Evolutionary conservation across 2,329 filamentous ascomycete species (phyloP), one percentile per base, ranked within the genome.

Genomic region (Penicillium sp.): DNA sequence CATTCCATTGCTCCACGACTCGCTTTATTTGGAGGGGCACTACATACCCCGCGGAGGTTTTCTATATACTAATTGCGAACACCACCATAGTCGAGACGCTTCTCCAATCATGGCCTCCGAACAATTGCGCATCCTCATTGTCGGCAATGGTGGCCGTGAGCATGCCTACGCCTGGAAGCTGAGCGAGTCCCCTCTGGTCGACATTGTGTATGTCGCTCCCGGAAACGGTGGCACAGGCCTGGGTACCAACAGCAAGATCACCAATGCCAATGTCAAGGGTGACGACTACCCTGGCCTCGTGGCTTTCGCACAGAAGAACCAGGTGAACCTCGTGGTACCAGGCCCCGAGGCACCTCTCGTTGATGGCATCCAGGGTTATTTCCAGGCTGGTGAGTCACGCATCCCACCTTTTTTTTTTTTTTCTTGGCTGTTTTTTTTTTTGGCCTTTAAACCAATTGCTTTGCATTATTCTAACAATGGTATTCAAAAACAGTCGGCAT

Each of bases 81-180:
- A 56, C 45, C 34, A 43, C 50, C 38, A 53, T 40, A 67, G 64
- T 67, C 64, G 60, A 67, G 64, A 65, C 57, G 54, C 59, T 60
- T 62, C 65, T 58, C 39, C 45, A 55, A 67, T 48, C 50, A 77
- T 77, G 75, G 68, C 73, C 54, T 72, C 74, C 64, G 77, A 79
- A 70, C 72, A 72, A 63, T 81, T 91, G 62, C 84, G 87, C 66
- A 82, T 97, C 66, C 87, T 97, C 62, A 86, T 97, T 62, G 87
- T 97, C 64, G 93, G 94, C 70, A 96, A 93, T 72, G 94, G 94
- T 65, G 94, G 93, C 67, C 87, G 94, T 68, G 94, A 99, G 78
- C 92, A 97, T 77, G 91, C 92, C 46, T 84, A 97, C 61, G 92
- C 92, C 41, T 97, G 92, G 92, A 97, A 95, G 78, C 81, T 97